Conservation (phyloP, 805 yeast genomes). For the Nakazawaea populi region DNA sequence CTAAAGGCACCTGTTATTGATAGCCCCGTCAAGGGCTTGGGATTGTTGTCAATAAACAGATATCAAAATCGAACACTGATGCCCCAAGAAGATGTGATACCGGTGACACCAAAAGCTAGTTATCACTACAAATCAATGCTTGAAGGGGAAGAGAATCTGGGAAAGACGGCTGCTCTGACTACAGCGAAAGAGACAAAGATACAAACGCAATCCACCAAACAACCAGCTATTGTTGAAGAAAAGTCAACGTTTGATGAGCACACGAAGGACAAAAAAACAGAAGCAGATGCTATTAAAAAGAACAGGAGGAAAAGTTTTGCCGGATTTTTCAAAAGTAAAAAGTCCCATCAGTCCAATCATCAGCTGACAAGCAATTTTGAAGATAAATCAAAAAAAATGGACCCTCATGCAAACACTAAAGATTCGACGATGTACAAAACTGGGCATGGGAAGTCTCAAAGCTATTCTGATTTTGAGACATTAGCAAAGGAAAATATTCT, state of each 20-base stretch:
- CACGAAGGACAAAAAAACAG: neutral
- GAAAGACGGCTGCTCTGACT: too few relatives aligned
- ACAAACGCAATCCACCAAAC: too few relatives aligned
- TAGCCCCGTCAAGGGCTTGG: conserved; percentile 2
- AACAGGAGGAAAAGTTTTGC: conserved; percentile 16
- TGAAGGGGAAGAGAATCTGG: neutral
- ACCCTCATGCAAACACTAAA: neutral
- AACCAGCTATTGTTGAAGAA: too few relatives aligned
- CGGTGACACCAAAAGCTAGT: too few relatives aligned
- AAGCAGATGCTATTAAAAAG: neutral
- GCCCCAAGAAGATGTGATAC: too few relatives aligned
- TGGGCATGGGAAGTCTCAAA: conserved; percentile 8
- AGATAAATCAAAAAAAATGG: too few relatives aligned
- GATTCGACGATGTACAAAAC: neutral
- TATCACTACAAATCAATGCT: neutral
- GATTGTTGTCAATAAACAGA: neutral
- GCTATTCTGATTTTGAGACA: conserved; percentile 8
- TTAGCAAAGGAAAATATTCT: neutral
- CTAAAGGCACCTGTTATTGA: neutral
- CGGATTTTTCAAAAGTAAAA: conserved; percentile 17
- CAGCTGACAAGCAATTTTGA: too few relatives aligned
- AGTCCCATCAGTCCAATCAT: neutral
- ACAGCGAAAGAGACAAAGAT: too few relatives aligned
- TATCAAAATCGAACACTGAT: too few relatives aligned
- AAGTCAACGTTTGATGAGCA: too few relatives aligned